Evolutionary conservation across 257 asterid species (phyloP), one percentile per base, ranked within the genome.

Genomic region (Solanum virginianum): DNA sequence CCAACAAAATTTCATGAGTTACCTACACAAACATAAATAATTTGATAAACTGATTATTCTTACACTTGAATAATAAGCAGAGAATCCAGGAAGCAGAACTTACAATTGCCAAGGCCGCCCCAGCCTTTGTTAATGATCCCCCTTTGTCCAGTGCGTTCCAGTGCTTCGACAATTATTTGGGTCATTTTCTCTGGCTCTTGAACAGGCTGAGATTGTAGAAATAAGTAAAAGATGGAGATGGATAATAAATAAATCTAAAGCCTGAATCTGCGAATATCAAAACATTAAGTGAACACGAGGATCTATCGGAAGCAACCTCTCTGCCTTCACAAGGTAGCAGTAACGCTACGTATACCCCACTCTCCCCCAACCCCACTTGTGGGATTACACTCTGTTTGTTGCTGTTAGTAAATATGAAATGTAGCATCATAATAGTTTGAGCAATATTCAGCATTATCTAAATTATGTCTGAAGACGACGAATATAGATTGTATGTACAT

Each of bases 21-120:
- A 51, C 81, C 36, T 75, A 75, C 41, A 75, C 15, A 75, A 75
- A 74, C 41, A 70, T n/a, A 85, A 29, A 81, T 54, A 47, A 84
- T 83, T 69, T 66, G 62, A 45, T 74, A 22, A 74, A 47, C 32
- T 13, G 41, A 26, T 14, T 47, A 14, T 49, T 51, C 82, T 26
- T 49, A 49, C 22, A 22, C 82, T 49, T 49, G 62, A 75, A 75
- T 45, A 83, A 75, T 75, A 75, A 75, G 39, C 62, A 49, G 14
- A 36, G 80, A 79, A 39, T 17, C n/a, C 75, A 86, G 63, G 80
- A 59, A 84, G 87, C 54, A 81, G 85, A 86, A 93, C 99, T 96
- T 87, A 96, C 98, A 91, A 90, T 95, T 85, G 57, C 99, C 98
- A 90, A 95, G 98, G 89, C 98, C 99, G 84, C 99, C 99, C 98